Evolutionary conservation across 1,284 basidiomycete species (phyloP).

Genomic region (Kalmanozyma brasiliensis): DNA sequence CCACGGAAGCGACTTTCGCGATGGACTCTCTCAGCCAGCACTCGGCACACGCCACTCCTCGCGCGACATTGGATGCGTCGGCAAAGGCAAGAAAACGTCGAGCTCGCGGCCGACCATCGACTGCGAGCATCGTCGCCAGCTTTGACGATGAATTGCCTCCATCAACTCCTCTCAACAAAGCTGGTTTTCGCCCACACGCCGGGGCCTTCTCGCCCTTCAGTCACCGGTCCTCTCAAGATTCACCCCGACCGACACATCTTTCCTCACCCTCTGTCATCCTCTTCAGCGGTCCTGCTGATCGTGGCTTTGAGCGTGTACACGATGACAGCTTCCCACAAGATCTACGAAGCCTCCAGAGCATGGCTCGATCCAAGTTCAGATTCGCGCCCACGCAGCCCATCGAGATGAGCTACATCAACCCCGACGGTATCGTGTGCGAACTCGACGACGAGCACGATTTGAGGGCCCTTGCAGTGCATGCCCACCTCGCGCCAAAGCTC

Average conservation of each 20-base stretch:
- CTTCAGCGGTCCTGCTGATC: conserved; percentile 32
- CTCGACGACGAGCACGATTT: conserved; percentile 54
- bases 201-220: conserved; percentile 27
- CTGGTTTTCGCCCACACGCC: conserved; percentile 2
- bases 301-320: conserved; percentile 39
- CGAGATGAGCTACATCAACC: conserved; percentile 49
- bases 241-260: conserved; percentile 12
- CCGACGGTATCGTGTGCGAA: conserved; percentile 45
- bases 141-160: conserved; percentile 2
- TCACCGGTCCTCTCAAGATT: conserved; percentile 17
- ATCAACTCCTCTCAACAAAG: conserved; percentile 26
- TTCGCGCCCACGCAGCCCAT: conserved; percentile 22
- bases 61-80: neutral
- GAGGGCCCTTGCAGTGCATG: conserved; percentile 48
- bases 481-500: conserved; percentile 33
- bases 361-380: conserved; percentile 40
- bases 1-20: neutral
- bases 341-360: conserved; percentile 15
- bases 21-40: conserved; percentile 7
- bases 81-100: neutral
- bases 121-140: neutral
- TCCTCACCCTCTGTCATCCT: conserved; percentile 36
- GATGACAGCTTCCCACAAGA: conserved; percentile 34
- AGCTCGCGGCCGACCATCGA: conserved; percentile 2
- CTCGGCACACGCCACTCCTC: neutral